Percentiles rank a stretch among this genome's conserved stretches.
phyloP scores from a whole-genome alignment of 2,329 filamentous ascomycete genomes.

The Ophiocordyceps robertsii region DNA sequence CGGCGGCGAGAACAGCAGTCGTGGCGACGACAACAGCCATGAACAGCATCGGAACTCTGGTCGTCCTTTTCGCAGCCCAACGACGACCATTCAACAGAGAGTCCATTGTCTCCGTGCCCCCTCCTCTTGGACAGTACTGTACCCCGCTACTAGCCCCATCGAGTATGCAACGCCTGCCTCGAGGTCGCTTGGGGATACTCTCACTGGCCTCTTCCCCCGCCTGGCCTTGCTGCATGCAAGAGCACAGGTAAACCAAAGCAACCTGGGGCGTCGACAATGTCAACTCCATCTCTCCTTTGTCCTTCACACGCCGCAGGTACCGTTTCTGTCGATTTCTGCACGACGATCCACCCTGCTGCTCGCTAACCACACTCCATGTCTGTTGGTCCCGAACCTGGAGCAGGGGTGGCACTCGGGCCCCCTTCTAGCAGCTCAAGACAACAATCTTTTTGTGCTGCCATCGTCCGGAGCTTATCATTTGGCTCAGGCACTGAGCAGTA shows the following conservation, averaged over 20 bases:
- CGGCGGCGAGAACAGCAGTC: background rate
- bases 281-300: conserved; percentile 6
- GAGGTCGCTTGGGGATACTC: background rate
- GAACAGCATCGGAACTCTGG: background rate
- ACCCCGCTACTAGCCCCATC: conserved; percentile 4
- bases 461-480: conserved; percentile 13
- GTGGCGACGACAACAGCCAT: background rate
- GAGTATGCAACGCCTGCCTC: background rate
- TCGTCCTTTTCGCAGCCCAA: background rate
- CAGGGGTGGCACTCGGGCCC: conserved; percentile 18
- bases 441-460: conserved; percentile 17
- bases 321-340: conserved; percentile 16
- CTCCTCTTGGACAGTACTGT: background rate
- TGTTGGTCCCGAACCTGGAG: conserved; percentile 11
- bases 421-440: conserved; percentile 17
- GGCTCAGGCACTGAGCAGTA: conserved; percentile 15
- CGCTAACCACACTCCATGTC: conserved; percentile 2
- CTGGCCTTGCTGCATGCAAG: conserved; percentile 4
- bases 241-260: conserved; percentile 8
- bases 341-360: conserved; percentile 13
- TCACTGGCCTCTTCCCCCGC: background rate
- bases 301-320: conserved; percentile 15
- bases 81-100: conserved; percentile 1
- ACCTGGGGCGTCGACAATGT: conserved; percentile 5
- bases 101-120: conserved; percentile 5